These are phyloP conservation scores for Castanea crenata DNA, from an alignment of 306 rosid genomes.

Conservation along the genomic window DNA sequence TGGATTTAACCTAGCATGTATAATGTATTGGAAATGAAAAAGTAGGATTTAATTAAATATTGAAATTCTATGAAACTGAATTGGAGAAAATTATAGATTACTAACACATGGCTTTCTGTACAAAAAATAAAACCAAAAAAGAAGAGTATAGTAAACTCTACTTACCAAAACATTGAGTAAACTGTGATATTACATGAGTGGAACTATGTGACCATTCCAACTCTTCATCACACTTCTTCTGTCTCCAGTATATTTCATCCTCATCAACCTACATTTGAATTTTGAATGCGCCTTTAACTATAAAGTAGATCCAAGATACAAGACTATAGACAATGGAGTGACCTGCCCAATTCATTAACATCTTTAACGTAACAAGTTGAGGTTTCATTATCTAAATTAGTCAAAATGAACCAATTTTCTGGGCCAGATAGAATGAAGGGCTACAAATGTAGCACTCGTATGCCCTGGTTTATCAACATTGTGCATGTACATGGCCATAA, in stretches of 20 bases:
- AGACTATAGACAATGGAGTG: conserved; percentile 7
- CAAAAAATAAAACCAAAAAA: conserved; percentile 3
- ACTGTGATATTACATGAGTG: conserved; percentile 68
- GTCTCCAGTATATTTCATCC: conserved; percentile 77
- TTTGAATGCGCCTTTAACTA: conserved; percentile 23
- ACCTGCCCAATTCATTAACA: conserved; percentile 11
- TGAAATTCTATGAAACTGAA: not conserved
- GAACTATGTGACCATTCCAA: conserved; percentile 75
- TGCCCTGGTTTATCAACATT: not conserved
- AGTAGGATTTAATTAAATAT: not conserved
- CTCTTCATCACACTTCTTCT: conserved; percentile 57
- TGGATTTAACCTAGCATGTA: not conserved
- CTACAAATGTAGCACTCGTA: not conserved
- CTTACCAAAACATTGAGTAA: conserved; percentile 90
- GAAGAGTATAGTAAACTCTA: conserved; percentile 23
- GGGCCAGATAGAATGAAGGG: not conserved
- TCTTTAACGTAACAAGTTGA: conserved; percentile 9
- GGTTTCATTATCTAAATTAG: not conserved
- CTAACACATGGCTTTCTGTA: not conserved
- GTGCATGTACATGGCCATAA: not conserved
- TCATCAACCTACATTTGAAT: conserved; percentile 70
- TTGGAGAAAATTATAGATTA: not conserved
- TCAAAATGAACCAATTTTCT: not conserved
- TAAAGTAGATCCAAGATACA: conserved; percentile 8
- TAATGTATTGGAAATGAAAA: not conserved